phyloP scores from a whole-genome alignment of 1,284 basidiomycete genomes.

The Amylostereum chailletii region DNA sequence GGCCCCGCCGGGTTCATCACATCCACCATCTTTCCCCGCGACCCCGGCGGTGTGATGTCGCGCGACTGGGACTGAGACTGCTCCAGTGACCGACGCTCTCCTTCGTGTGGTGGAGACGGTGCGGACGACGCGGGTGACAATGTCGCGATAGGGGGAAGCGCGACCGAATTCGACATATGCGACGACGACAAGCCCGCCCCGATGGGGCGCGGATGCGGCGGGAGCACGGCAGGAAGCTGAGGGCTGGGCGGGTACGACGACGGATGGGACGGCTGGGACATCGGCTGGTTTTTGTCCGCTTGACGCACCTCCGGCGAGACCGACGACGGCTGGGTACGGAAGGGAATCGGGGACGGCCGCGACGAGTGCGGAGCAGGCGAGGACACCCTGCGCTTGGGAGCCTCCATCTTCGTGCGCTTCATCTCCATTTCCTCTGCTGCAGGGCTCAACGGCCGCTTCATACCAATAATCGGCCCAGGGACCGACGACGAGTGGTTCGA shows the following conservation, averaged over 20 bases:
- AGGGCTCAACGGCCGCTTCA: slow-evolving; percentile 61
- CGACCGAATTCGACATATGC: slow-evolving; percentile 23
- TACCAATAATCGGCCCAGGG: slow-evolving; percentile 11
- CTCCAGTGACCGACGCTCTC: slow-evolving; percentile 42
- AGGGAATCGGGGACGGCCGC: slow-evolving; percentile 65
- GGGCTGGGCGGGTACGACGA: slow-evolving; percentile 45
- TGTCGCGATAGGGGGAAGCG: slow-evolving; percentile 59
- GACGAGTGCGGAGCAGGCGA: slow-evolving; percentile 50
- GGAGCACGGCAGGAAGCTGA: slow-evolving; percentile 45
- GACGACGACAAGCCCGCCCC: slow-evolving; percentile 32
- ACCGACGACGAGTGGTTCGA: slow-evolving; percentile 20
- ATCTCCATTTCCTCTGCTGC: slow-evolving; percentile 46
- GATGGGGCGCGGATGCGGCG: slow-evolving; percentile 65
- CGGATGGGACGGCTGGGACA: slow-evolving; percentile 20
- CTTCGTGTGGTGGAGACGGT: slow-evolving; percentile 33
- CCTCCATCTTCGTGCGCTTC: slow-evolving; percentile 58
- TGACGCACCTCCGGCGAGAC: slow-evolving; percentile 28
- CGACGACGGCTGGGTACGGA: slow-evolving; percentile 54
- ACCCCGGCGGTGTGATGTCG: slow-evolving; percentile 28
- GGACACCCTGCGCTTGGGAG: slow-evolving; percentile 38
- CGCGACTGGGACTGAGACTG: slow-evolving; percentile 19
- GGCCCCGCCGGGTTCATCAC: slow-evolving; percentile 41
- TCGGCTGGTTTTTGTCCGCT: slow-evolving; percentile 53
- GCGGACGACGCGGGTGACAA: slow-evolving; percentile 47
- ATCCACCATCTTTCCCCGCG: slow-evolving; percentile 41